Base-by-base conservation (phyloP, 345 rosid species). In the Punica granatum region DNA sequence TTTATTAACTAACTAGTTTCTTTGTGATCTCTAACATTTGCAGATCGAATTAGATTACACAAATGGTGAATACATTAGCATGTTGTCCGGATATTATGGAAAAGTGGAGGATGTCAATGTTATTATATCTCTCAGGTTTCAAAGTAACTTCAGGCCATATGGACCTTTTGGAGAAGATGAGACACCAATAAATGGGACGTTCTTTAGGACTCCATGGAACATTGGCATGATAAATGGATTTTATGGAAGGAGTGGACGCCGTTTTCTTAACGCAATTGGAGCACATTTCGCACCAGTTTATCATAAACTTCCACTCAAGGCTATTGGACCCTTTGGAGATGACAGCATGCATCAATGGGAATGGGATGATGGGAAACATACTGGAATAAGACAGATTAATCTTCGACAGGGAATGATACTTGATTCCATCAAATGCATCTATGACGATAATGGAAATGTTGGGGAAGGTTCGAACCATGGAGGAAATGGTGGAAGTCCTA, bases 191-290 rank as follows among this genome's bases (percentile, higher is more conserved):
- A 1, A 54, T 3, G 23, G 54, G 23, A 2, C 43, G 3, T n/a
- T 18, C 6, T 62, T 62, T 21, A 62, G 43, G 28, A 62, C 65
- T 21, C 65, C 65, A 4, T 62, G 25, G 42, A 39, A 33, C 25
- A 18, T 35, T 7, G 65, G 65, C 43, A 62, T 34, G 65, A 36
- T 62, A 33, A 39, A 6, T n/a, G 65, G 65, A 23, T 62, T 62
- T 34, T 32, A 60, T 36, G 64, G 64, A 34, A 28, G 39, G 16
- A 19, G 36, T 13, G 21, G 9, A 5, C 26, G 63, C 7, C 30
- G 3, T 28, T 12, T 12, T 15, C 63, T 60, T 60, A 33, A 30
- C 1, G 19, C 63, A 31, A 60, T 60, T 32, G 63, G 63, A 60
- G 63, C 63, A 30, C 37, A 60, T 32, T 4, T 28, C 9, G 3